phyloP scores from a whole-genome alignment of 2,329 filamentous ascomycete genomes.

The Paracoccidioides brasiliensis region DNA sequence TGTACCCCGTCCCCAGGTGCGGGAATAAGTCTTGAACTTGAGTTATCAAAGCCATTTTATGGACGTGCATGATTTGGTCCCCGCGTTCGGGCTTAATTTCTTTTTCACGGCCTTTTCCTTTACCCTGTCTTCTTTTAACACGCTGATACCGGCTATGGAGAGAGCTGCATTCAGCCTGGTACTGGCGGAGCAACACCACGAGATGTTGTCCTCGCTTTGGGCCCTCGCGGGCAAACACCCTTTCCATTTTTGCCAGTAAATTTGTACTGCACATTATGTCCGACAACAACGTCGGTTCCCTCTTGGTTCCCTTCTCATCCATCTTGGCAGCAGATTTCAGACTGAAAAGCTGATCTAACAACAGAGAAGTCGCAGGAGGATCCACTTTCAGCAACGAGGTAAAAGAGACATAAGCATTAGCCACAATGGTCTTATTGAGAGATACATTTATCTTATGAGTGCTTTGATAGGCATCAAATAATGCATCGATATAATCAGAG shows the following conservation, averaged over 20 bases:
- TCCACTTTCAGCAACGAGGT: slow-evolving; percentile 54
- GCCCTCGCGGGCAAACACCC: slow-evolving; percentile 18
- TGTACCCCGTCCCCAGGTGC: slow-evolving; percentile 68
- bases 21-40: slow-evolving; percentile 93
- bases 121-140: slow-evolving; percentile 20
- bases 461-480: slow-evolving; percentile 38
- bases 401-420: slow-evolving; percentile 63
- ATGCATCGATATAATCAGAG: slow-evolving; percentile 72
- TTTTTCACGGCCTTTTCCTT: slow-evolving; percentile 27
- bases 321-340: slow-evolving; percentile 59
- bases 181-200: slow-evolving; percentile 25
- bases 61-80: slow-evolving; percentile 51
- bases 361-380: slow-evolving; percentile 56
- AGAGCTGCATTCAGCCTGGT: slow-evolving; percentile 26
- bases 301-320: slow-evolving; percentile 34
- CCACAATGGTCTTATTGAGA: slow-evolving; percentile 55
- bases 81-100: slow-evolving; percentile 15
- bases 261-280: slow-evolving; percentile 73
- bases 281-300: slow-evolving; percentile 52
- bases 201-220: slow-evolving; percentile 32
- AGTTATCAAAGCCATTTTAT: slow-evolving; percentile 70
- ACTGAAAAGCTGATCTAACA: slow-evolving; percentile 73
- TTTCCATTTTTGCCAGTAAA: slow-evolving; percentile 40
- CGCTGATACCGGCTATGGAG: slow-evolving; percentile 33
- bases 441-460: slow-evolving; percentile 43